These are phyloP conservation scores for Saccharomyces hybrid DNA, from an alignment of 1,139 yeast genomes.

Conservation along the genomic window DNA sequence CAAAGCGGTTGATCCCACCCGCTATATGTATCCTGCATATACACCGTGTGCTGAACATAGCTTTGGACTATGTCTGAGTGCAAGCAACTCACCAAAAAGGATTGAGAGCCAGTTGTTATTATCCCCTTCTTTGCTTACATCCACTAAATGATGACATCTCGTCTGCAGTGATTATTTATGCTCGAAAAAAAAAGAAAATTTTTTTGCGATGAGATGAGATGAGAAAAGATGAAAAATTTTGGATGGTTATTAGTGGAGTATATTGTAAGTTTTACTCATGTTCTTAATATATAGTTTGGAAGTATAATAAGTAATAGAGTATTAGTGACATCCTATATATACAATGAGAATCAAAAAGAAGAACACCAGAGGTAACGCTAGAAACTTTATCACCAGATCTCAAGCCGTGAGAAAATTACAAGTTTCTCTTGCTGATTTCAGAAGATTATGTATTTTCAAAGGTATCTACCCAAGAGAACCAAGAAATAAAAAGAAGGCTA, in stretches of 20 bases:
- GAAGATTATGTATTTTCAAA: conserved; percentile 93
- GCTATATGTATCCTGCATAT: background rate
- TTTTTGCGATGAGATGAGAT: conserved; percentile 21
- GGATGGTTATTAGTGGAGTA: background rate
- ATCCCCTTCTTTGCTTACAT: background rate
- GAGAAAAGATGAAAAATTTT: conserved; percentile 15
- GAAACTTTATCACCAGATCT: conserved; percentile 86
- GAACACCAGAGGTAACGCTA: conserved; percentile 83
- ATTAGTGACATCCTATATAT: background rate
- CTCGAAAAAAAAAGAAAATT: background rate
- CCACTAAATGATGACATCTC: background rate
- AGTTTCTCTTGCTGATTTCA: conserved; percentile 93
- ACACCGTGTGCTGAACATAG: background rate
- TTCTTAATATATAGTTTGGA: background rate
- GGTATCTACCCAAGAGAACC: conserved; percentile 97
- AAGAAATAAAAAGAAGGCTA: conserved; percentile 90
- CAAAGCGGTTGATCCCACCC: background rate
- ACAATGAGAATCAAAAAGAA: conserved; percentile 57
- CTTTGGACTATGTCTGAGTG: background rate
- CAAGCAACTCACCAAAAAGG: background rate
- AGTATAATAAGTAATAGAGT: background rate
- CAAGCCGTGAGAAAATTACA: conserved; percentile 91
- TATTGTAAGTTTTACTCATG: background rate
- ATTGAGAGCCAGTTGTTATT: background rate
- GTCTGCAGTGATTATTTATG: background rate